Evolutionary conservation across 2,329 filamentous ascomycete genomes (phyloP).

Genomic region (Cercospora janseana): DNA sequence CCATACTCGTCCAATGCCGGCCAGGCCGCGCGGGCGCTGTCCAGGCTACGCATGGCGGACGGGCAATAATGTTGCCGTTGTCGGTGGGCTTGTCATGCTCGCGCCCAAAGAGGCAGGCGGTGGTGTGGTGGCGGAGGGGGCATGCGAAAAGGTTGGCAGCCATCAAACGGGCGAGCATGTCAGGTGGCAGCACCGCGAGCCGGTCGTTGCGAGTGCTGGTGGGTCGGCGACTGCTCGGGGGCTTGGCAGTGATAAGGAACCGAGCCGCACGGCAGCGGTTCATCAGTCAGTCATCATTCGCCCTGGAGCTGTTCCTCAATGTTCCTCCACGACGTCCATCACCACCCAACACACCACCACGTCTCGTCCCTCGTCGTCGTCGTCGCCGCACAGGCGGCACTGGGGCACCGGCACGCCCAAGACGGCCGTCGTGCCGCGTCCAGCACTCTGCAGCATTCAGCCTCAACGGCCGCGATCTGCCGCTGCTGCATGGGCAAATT

Average conservation of each 20-base stretch:
- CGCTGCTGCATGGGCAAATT: not conserved
- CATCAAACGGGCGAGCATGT: not conserved
- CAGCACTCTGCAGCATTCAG: no score
- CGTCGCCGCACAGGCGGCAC: not conserved
- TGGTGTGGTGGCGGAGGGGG: no score
- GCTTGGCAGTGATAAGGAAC: no score
- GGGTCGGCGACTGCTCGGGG: not conserved
- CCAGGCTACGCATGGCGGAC: constrained; percentile 36
- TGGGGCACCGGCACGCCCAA: no score
- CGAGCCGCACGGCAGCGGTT: no score
- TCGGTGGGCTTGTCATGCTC: constrained; percentile 1
- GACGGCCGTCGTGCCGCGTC: no score
- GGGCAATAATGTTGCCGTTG: not conserved
- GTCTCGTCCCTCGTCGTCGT: not conserved
- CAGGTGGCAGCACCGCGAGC: not conserved
- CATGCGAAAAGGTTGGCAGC: not conserved
- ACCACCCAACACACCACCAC: not conserved
- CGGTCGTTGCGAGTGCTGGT: no score
- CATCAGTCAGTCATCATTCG: no score
- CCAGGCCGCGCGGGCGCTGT: constrained; percentile 36
- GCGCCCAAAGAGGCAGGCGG: not conserved
- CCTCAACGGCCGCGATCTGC: no score
- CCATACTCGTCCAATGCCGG: constrained; percentile 32
- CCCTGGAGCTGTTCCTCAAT: no score
- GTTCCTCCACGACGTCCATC: not conserved